These are phyloP conservation scores for Dioscorea alata DNA, from an alignment of 106 monocot genomes.

Conservation along the genomic window DNA sequence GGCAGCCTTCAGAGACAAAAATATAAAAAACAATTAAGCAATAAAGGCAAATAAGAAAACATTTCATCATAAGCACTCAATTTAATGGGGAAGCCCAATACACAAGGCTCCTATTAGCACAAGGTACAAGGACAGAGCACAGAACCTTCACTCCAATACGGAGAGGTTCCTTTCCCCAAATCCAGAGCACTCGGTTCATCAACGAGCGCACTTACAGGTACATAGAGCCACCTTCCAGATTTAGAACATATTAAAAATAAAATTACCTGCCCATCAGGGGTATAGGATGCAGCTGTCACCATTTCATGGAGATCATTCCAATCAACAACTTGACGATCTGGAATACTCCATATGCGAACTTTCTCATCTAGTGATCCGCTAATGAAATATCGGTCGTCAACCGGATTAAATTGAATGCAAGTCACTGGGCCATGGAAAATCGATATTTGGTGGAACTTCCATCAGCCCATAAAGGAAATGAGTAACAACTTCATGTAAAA, in stretches of 20 bases:
- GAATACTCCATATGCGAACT: conserved; percentile 91
- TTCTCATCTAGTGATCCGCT: conserved; percentile 95
- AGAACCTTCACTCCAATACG: too few species aligned
- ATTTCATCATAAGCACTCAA: too few species aligned
- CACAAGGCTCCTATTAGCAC: too few species aligned
- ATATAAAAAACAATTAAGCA: conserved; percentile 1
- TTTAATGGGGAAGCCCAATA: too few species aligned
- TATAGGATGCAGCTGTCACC: conserved; percentile 91
- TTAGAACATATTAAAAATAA: too few species aligned
- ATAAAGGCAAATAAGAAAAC: background rate
- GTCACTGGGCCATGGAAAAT: conserved; percentile 60
- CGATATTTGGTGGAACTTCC: too few species aligned
- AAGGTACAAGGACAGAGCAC: too few species aligned
- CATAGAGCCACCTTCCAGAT: too few species aligned
- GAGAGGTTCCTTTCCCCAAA: too few species aligned
- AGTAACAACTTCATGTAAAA: background rate
- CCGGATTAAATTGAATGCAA: conserved; percentile 97
- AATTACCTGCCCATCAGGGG: conserved; percentile 89
- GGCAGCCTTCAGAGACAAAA: conserved; percentile 30
- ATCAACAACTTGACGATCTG: conserved; percentile 82
- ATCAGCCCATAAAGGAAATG: too few species aligned
- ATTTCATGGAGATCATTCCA: conserved; percentile 98
- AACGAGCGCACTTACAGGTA: too few species aligned
- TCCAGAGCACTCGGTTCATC: too few species aligned
- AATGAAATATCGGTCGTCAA: conserved; percentile 88